Percentiles rank a stretch among this genome's conserved stretches.
These are phyloP conservation scores for Candida arabinofermentans DNA, from an alignment of 805 yeast genomes.

Conservation along the genomic window DNA sequence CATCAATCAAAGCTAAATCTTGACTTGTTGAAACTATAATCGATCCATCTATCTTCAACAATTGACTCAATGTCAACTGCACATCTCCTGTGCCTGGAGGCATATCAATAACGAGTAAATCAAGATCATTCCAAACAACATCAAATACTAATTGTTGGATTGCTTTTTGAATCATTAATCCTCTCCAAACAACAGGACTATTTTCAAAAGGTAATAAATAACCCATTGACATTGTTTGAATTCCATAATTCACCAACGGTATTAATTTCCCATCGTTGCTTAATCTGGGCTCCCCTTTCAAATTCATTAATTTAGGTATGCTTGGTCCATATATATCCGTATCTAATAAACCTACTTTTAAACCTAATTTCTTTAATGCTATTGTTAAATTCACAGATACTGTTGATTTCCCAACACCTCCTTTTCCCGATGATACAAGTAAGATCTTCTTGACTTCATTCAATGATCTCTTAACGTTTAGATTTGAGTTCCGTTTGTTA, in stretches of 20 bases:
- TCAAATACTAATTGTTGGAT: conserved; percentile 79
- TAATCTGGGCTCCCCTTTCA: conserved; percentile 65
- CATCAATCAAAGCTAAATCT: conserved; percentile 78
- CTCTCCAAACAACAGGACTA: conserved; percentile 80
- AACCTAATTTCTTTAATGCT: conserved; percentile 49
- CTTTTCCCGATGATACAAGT: conserved; percentile 72
- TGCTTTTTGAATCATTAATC: conserved; percentile 83
- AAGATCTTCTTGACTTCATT: conserved; percentile 60
- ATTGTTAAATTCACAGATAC: conserved; percentile 67
- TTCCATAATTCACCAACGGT: conserved; percentile 70
- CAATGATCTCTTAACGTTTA: conserved; percentile 52
- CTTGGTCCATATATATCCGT: conserved; percentile 87
- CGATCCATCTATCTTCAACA: conserved; percentile 72
- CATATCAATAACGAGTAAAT: conserved; percentile 72
- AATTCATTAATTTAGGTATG: conserved; percentile 65
- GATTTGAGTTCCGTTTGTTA: conserved; percentile 39
- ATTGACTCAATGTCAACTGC: conserved; percentile 79
- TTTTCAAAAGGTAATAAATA: conserved; percentile 62
- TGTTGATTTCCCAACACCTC: conserved; percentile 81
- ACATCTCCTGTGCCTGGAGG: conserved; percentile 94
- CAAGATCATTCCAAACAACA: conserved; percentile 68
- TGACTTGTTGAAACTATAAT: conserved; percentile 83
- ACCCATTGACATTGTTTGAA: conserved; percentile 89
- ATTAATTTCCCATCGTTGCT: conserved; percentile 48
- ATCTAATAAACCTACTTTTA: conserved; percentile 66